Conservation (phyloP, 495 filamentous ascomycete species). For the Chlorociboria aeruginascens region DNA sequence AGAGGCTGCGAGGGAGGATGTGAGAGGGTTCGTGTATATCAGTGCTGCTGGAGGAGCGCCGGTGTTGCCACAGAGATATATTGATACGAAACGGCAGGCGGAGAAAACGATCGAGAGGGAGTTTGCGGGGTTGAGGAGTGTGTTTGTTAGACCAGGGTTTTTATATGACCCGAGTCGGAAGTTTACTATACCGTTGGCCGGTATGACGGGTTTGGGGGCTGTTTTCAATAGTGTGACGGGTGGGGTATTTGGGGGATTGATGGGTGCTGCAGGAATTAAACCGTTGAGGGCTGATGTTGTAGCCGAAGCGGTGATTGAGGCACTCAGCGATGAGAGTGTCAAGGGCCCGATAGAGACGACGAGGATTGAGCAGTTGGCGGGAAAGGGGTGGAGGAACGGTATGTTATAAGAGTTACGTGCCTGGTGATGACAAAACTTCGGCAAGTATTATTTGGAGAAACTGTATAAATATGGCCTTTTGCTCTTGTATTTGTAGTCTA, state of each 20-base stretch:
- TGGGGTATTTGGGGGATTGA: constrained; percentile 43
- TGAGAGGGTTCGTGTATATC: constrained; percentile 69
- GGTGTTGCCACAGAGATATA: constrained; percentile 72
- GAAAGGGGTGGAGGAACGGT: constrained; percentile 64
- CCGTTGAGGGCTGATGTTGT: constrained; percentile 79
- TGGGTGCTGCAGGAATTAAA: constrained; percentile 73
- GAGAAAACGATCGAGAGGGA: constrained; percentile 62
- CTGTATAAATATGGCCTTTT: too few relatives aligned
- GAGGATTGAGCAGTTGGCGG: constrained; percentile 61
- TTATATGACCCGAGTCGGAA: constrained; percentile 75
- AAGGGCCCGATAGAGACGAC: constrained; percentile 57
- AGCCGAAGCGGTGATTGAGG: constrained; percentile 74
- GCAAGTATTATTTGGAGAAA: constrained; percentile 3
- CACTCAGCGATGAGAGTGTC: constrained; percentile 52
- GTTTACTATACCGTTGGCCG: constrained; percentile 77
- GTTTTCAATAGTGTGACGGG: constrained; percentile 63
- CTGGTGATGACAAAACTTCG: not conserved
- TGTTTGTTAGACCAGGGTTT: constrained; percentile 80
- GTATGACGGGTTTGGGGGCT: constrained; percentile 52
- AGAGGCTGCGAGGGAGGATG: constrained; percentile 52
- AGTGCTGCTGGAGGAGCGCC: constrained; percentile 80
- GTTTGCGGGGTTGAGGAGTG: constrained; percentile 60
- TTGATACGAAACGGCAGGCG: constrained; percentile 84
- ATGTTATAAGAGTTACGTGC: constrained; percentile 45
- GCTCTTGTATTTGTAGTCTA: too few relatives aligned